Base-by-base conservation (phyloP, 1,284 basidiomycete species). In the Phenoliferia sp. region DNA sequence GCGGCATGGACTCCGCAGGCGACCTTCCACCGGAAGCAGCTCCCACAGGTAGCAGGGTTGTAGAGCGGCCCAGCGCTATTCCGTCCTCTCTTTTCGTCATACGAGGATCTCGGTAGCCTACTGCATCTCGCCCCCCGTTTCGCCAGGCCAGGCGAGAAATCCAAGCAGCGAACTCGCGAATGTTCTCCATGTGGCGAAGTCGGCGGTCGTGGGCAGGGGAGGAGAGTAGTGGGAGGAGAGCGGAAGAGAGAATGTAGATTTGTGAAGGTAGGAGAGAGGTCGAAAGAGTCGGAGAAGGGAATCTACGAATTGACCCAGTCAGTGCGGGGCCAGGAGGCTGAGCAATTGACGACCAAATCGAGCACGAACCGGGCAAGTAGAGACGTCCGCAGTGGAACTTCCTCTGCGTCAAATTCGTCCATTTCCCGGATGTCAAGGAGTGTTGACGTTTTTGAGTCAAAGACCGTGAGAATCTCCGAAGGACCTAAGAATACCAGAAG, bases 241-340 rank as follows among this genome's bases (percentile, higher is more conserved):
- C 62, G 16, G 64, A 55, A n/a, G 75, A 75, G 39, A 67, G 92
- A 50, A 95, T 86, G 76, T 95, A 96, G 57, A 95, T 88, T 77
- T 96, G 93, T 1, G 92, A 89, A 74, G 96, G 92, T 73, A 88
- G 85, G 55, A 90, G 84, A 34, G 81, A 83, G 3, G 86, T 85
- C 1, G 90, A 88, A 33, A 96, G 81, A 52, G 84, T 86, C 26
- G 86, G 83, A 19, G 85, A 85, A 16, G 92, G 90, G 77, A 89
- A 90, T 67, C 90, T 92, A 75, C 84, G 0, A 86, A 83, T 10
- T 79, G 75, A 61, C 33, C 10, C 26, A 31, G 33, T 44, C 34
- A 32, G 54, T 22, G 39, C n/a, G 39, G 39, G 16, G 35, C 44
- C 50, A 17, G 44, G 19, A 36, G 39, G 26, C 35, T 19, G 6